Conservation (phyloP, 257 asterid species). For the Nicotiana paniculata region DNA sequence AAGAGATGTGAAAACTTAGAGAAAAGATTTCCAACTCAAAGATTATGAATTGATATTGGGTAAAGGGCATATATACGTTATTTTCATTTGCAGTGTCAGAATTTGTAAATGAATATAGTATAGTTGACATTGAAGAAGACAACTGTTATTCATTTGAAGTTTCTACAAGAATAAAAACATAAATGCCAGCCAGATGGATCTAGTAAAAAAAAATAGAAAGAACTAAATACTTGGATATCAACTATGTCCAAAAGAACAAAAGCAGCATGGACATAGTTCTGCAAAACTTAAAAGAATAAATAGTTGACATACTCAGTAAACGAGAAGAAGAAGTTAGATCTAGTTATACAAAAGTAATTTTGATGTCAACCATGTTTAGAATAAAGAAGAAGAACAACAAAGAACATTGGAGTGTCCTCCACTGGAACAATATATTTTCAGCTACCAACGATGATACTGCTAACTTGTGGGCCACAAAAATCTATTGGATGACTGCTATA, state of each 20-base stretch:
- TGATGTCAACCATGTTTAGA: background rate
- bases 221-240: background rate
- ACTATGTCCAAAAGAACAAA: background rate
- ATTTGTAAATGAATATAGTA: background rate
- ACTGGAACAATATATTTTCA: background rate
- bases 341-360: no score
- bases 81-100: background rate
- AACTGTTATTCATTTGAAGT: background rate
- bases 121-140: background rate
- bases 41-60: background rate
- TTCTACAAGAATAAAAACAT: background rate
- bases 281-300: background rate
- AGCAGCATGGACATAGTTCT: background rate
- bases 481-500: background rate
- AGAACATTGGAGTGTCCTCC: background rate
- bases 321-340: background rate
- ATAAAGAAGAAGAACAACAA: background rate
- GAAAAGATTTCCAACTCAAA: background rate
- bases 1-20: conserved; percentile 12
- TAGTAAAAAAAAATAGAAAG: background rate
- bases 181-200: background rate
- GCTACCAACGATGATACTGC: background rate
- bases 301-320: background rate
- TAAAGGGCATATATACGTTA: background rate
- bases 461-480: background rate